Conservation (phyloP, 2,329 filamentous ascomycete genomes). For the Calonectria pseudoreteaudii region DNA sequence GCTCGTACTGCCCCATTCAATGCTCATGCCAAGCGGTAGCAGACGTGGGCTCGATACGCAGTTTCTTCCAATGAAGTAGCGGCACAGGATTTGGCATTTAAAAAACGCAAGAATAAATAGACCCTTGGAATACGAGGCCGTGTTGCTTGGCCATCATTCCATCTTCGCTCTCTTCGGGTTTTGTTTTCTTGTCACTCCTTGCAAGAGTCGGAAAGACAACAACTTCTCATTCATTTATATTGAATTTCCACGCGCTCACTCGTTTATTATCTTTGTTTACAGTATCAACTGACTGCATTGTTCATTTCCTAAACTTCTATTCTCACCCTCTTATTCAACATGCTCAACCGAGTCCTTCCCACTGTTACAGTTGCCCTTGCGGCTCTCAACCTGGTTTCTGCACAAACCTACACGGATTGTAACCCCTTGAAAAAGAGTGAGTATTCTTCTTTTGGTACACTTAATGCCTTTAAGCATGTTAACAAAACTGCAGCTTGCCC, state of each 20-base stretch:
- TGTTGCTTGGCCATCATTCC: not conserved
- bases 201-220: not conserved
- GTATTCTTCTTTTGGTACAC: not conserved
- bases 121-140: not conserved
- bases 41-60: not conserved
- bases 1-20: slow-evolving; percentile 1
- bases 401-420: slow-evolving; percentile 66
- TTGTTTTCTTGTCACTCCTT: not conserved
- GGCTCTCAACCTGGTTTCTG: slow-evolving; percentile 52
- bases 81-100: not conserved
- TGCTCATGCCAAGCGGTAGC: not conserved
- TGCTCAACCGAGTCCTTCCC: slow-evolving; percentile 8
- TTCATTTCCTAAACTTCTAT: not conserved
- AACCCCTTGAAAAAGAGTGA: slow-evolving; percentile 63
- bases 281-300: too few species aligned
- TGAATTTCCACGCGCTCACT: not conserved
- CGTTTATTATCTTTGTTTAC: not conserved
- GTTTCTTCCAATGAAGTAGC: not conserved
- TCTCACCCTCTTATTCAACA: not conserved
- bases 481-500: slow-evolving; percentile 66
- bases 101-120: not conserved
- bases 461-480: not conserved
- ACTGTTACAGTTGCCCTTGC: slow-evolving; percentile 12
- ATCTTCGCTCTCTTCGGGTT: not conserved
- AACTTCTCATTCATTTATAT: not conserved